Evolutionary conservation across 2,329 filamentous ascomycete species (phyloP).

Genomic region (Trichoderma semiorbis): DNA sequence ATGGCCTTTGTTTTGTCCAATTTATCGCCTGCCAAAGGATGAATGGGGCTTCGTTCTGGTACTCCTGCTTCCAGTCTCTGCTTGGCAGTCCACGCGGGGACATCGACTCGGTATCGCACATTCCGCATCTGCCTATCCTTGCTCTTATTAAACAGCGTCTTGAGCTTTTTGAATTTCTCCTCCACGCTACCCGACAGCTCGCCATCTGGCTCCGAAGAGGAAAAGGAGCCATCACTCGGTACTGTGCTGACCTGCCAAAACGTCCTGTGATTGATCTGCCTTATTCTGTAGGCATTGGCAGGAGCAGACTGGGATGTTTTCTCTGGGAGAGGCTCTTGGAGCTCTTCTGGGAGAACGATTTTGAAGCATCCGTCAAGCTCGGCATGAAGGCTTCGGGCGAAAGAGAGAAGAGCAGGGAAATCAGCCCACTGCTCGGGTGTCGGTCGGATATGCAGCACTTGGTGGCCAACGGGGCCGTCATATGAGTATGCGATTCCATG

Average conservation of each 20-base stretch:
- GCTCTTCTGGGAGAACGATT: slow-evolving; percentile 32
- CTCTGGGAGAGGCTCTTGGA: slow-evolving; percentile 32
- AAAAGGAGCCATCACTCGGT: slow-evolving; percentile 33
- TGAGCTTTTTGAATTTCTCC: slow-evolving; percentile 32
- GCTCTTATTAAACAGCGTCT: slow-evolving; percentile 36
- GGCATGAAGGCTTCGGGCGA: slow-evolving; percentile 31
- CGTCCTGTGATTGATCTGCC: slow-evolving; percentile 33
- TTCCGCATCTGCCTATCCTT: slow-evolving; percentile 36
- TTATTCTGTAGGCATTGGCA: slow-evolving; percentile 37
- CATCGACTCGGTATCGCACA: slow-evolving; percentile 38
- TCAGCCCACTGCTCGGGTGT: slow-evolving; percentile 36
- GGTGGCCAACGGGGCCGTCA: slow-evolving; percentile 30
- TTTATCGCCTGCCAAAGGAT: slow-evolving; percentile 37
- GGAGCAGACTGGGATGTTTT: slow-evolving; percentile 30
- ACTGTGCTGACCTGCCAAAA: slow-evolving; percentile 39
- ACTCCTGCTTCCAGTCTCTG: slow-evolving; percentile 37
- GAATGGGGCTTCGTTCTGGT: slow-evolving; percentile 36
- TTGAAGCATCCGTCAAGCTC: slow-evolving; percentile 39
- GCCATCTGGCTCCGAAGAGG: slow-evolving; percentile 24
- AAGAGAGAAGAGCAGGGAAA: slow-evolving; percentile 35
- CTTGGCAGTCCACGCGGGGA: slow-evolving; percentile 37
- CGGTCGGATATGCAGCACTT: slow-evolving; percentile 34
- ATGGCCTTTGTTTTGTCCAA: slow-evolving; percentile 37
- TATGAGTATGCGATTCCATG: slow-evolving; percentile 30
- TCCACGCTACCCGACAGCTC: slow-evolving; percentile 27